These are phyloP conservation scores for Durotheca rogersii DNA, from an alignment of 495 filamentous ascomycete genomes.

Conservation along the genomic window DNA sequence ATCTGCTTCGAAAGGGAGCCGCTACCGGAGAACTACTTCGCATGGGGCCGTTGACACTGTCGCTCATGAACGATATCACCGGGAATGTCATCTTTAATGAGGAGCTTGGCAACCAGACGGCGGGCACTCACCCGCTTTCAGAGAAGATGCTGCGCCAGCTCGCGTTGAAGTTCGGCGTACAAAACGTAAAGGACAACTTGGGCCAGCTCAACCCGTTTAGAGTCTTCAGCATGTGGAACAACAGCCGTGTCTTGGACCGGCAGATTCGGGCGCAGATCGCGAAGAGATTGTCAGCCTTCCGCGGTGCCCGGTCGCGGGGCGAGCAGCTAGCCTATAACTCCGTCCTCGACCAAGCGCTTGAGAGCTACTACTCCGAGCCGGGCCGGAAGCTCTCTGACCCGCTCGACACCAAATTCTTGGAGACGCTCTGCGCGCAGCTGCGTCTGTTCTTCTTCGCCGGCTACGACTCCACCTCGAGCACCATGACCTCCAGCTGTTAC, in stretches of 20 bases:
- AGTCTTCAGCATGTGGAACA: slow-evolving; percentile 27
- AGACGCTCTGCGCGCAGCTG: slow-evolving; percentile 25
- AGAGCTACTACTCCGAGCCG: slow-evolving; percentile 28
- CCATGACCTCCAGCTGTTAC: slow-evolving; percentile 44
- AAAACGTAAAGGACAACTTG: slow-evolving; percentile 29
- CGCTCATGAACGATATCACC: slow-evolving; percentile 69
- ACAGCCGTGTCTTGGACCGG: slow-evolving; percentile 29
- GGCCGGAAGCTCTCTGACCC: slow-evolving; percentile 12
- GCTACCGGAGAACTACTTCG: slow-evolving; percentile 36
- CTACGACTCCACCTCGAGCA: slow-evolving; percentile 42
- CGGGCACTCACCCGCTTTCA: slow-evolving; percentile 31
- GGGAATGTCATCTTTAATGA: slow-evolving; percentile 38
- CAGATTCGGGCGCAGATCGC: slow-evolving; percentile 30
- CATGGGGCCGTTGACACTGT: slow-evolving; percentile 66
- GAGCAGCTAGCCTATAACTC: slow-evolving; percentile 26
- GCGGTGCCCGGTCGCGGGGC: slow-evolving; percentile 15
- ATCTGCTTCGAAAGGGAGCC: slow-evolving; percentile 33
- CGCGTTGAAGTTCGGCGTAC: slow-evolving; percentile 26
- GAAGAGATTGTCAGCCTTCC: slow-evolving; percentile 18
- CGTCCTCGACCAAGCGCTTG: slow-evolving; percentile 33
- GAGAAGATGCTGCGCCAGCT: slow-evolving; percentile 33
- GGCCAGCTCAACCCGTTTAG: slow-evolving; percentile 31
- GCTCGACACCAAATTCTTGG: slow-evolving; percentile 26
- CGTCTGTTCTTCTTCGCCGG: slow-evolving; percentile 37
- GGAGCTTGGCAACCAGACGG: slow-evolving; percentile 32